Evolutionary conservation across 1,139 yeast genomes (phyloP).

Genomic region (Debaryomyces coudertii): DNA sequence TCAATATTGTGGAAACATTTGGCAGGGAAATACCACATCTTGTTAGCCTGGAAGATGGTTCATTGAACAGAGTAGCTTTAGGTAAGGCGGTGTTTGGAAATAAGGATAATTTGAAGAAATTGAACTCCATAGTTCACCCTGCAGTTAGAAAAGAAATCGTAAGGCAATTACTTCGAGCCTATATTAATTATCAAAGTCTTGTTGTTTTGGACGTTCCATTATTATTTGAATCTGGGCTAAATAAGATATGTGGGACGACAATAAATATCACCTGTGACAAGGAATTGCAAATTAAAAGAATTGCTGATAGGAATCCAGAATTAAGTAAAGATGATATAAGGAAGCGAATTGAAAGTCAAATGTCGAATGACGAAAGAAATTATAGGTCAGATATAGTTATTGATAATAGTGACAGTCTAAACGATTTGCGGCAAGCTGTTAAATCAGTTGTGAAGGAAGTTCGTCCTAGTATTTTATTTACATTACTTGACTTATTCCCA

Average conservation of each 20-base stretch:
- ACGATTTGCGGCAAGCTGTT: conserved; percentile 51
- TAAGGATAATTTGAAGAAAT: conserved; percentile 49
- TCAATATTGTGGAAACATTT: conserved; percentile 64
- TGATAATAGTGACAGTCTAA: conserved; percentile 60
- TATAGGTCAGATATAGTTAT: conserved; percentile 66
- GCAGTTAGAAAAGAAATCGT: conserved; percentile 76
- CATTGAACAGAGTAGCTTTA: conserved; percentile 69
- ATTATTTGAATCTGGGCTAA: conserved; percentile 77
- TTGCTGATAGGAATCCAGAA: conserved; percentile 68
- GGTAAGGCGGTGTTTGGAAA: conserved; percentile 82
- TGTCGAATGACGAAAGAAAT: conserved; percentile 63
- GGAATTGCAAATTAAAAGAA: conserved; percentile 62
- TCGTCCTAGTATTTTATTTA: conserved; percentile 55
- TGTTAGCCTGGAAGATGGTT: conserved; percentile 48
- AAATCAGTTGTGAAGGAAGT: conserved; percentile 48
- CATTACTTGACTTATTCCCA: conserved; percentile 63
- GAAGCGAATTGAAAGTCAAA: conserved; percentile 76
- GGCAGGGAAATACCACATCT: conserved; percentile 57
- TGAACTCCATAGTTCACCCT: conserved; percentile 87
- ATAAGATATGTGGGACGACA: conserved; percentile 69
- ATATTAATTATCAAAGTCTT: conserved; percentile 50
- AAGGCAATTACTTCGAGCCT: conserved; percentile 58
- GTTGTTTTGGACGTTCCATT: conserved; percentile 90
- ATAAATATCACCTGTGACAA: conserved; percentile 68
- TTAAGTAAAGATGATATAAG: conserved; percentile 67